These are phyloP conservation scores for Penicillium sp. DNA, from an alignment of 2,329 filamentous ascomycete species.

Conservation along the genomic window DNA sequence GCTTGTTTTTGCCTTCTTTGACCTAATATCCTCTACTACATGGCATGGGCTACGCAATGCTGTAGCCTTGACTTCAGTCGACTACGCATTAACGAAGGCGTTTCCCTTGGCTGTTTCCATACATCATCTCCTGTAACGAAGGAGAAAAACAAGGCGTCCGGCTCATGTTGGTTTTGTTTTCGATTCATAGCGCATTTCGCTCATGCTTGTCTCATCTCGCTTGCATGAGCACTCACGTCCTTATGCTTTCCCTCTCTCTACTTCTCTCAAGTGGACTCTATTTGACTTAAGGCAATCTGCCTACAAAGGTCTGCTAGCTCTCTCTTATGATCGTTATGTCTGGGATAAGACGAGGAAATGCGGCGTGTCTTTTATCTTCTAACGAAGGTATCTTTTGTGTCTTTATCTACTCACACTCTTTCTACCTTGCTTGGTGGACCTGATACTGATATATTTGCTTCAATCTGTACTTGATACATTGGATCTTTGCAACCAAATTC, in stretches of 20 bases:
- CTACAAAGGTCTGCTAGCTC: conserved; percentile 3
- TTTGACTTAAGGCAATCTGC: not conserved
- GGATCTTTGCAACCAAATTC: conserved; percentile 1
- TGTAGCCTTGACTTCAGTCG: conserved; percentile 10
- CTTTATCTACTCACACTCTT: conserved; percentile 11
- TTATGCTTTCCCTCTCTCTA: not conserved
- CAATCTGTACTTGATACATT: conserved; percentile 20
- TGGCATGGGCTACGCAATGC: conserved; percentile 16
- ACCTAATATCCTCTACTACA: conserved; percentile 9
- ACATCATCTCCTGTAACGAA: conserved; percentile 3
- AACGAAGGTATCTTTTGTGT: conserved; percentile 5
- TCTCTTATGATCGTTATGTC: conserved; percentile 1
- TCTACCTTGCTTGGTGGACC: conserved; percentile 12
- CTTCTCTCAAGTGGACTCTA: not conserved
- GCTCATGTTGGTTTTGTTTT: conserved; percentile 1
- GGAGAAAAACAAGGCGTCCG: conserved; percentile 13
- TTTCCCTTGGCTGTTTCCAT: conserved; percentile 4
- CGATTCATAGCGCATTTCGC: not conserved
- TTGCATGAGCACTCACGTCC: not conserved
- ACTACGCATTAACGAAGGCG: conserved; percentile 12
- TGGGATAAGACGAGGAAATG: conserved; percentile 9
- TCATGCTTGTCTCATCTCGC: not conserved
- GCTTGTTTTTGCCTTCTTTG: conserved; percentile 14
- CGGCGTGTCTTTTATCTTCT: conserved; percentile 11
- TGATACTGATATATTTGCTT: conserved; percentile 23